Evolutionary conservation across 371 early-diverging fungal species (phyloP).

Genomic region (Mucor racemosus): DNA sequence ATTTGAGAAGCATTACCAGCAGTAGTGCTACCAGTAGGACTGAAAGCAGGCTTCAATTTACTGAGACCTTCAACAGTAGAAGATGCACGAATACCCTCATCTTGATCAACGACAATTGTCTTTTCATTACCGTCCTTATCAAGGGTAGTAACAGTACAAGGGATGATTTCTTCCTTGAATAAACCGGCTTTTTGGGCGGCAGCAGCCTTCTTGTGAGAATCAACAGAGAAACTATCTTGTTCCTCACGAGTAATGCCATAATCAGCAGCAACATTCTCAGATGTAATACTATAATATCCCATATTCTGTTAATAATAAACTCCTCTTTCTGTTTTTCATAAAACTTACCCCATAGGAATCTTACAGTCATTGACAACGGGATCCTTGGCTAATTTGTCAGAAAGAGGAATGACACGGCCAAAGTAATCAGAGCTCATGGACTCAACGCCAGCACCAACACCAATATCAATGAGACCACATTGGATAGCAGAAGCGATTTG

Average conservation of each 20-base stretch:
- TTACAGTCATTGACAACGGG: constrained; percentile 80
- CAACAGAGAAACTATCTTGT: constrained; percentile 90
- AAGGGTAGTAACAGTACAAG: constrained; percentile 78
- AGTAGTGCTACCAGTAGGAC: constrained; percentile 82
- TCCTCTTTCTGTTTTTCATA: background rate
- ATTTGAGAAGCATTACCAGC: constrained; percentile 99
- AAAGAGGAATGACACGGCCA: constrained; percentile 73
- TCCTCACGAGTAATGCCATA: constrained; percentile 81
- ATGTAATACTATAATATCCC: constrained; percentile 68
- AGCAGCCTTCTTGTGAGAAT: constrained; percentile 82
- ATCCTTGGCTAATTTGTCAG: constrained; percentile 62
- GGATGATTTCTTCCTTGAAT: constrained; percentile 94
- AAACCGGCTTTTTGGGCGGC: constrained; percentile 90
- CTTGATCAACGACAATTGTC: constrained; percentile 47
- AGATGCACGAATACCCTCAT: constrained; percentile 93
- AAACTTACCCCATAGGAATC: constrained; percentile 81
- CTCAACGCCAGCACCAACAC: constrained; percentile 98
- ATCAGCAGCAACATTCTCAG: constrained; percentile 94
- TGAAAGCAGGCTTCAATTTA: constrained; percentile 93
- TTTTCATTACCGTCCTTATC: constrained; percentile 65
- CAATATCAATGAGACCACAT: constrained; percentile 91
- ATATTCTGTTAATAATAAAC: background rate
- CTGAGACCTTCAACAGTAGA: constrained; percentile 80
- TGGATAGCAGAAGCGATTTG: constrained; percentile 91
- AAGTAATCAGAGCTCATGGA: constrained; percentile 92